Evolutionary conservation across 1,139 yeast species (phyloP), one percentile per base, ranked within the genome.

Genomic region (Kurtzmaniella natalensis): DNA sequence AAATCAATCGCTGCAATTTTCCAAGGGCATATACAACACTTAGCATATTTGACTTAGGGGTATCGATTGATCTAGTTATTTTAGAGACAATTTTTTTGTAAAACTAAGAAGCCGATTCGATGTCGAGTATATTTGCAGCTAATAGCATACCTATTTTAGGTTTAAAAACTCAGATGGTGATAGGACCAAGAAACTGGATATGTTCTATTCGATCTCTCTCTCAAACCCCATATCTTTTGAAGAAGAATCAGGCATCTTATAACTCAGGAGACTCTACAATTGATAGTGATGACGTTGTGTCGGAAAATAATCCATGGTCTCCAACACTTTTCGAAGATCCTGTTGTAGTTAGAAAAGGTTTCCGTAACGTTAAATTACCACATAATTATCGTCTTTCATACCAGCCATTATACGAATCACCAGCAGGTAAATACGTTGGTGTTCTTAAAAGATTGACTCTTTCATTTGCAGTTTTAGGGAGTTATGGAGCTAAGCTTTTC

Each of bases 321-420:
- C 75, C 75, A 2, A 61, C 74, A 0, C 48, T 69, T 18, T 59
- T 58, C 43, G 53, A 56, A 32, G 74, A 69, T 40, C 46, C 51
- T 1, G 72, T 69, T 7, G 51, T 53, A 31, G 49, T 64, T 1
- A 51, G 57, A 28, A 47, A 50, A 34, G 55, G 55, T 8, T 37
- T 43, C n/a, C 41, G 55, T 7, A 44, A 58, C 5, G 55, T 61
- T 1, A 56, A 60, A 15, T 47, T 72, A 16, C 67, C 72, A 1
- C 47, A 54, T 2, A 64, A 74, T 28, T 72, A 53, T 42, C 52
- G 84, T 35, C 55, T 75, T 6, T 75, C 79, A 0, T 72, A 76
- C 44, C 62, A 59, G 40, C 74, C 83, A 3, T 47, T 78, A 19
- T 78, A 78, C 45, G 73, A 67, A 35, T 73, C 79, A 1, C 81